phyloP scores from a whole-genome alignment of 345 rosid genomes.

The Corymbia maculata region DNA sequence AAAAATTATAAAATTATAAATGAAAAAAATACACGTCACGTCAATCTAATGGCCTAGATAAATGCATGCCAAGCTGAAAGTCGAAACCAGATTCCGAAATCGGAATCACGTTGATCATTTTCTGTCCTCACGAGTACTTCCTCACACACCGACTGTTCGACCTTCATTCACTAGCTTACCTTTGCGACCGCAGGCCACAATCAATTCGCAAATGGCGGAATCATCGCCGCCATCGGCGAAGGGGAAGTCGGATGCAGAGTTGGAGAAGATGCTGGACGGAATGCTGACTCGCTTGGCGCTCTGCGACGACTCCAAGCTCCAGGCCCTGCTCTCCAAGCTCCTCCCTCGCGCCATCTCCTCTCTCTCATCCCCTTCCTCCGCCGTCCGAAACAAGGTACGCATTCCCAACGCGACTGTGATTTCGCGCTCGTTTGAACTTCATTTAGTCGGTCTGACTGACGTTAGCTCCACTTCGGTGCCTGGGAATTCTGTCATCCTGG shows the following conservation, averaged over 20 bases:
- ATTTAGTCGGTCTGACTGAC: not conserved
- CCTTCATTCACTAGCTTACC: not conserved
- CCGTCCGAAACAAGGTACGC: constrained; percentile 65
- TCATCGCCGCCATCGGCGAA: constrained; percentile 23
- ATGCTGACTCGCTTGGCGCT: constrained; percentile 86
- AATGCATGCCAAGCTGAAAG: not conserved
- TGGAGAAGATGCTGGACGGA: constrained; percentile 82
- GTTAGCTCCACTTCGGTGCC: not conserved
- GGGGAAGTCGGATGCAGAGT: constrained; percentile 48
- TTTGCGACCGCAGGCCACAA: not conserved
- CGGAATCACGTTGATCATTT: no score
- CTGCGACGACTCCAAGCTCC: constrained; percentile 75
- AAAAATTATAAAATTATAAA: no score
- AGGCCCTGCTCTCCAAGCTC: constrained; percentile 59
- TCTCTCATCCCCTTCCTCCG: constrained; percentile 50
- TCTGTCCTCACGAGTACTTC: no score
- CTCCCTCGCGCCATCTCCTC: constrained; percentile 74
- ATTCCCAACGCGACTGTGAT: not conserved
- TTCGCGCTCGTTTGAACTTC: not conserved
- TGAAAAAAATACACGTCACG: no score
- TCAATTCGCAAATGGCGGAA: constrained; percentile 33
- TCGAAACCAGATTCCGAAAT: no score
- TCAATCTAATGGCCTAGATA: no score
- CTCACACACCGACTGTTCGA: not conserved
- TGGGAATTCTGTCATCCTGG: not conserved